Base-by-base conservation (phyloP, 2,329 filamentous ascomycete genomes). In the Calonectria pseudoreteaudii region DNA sequence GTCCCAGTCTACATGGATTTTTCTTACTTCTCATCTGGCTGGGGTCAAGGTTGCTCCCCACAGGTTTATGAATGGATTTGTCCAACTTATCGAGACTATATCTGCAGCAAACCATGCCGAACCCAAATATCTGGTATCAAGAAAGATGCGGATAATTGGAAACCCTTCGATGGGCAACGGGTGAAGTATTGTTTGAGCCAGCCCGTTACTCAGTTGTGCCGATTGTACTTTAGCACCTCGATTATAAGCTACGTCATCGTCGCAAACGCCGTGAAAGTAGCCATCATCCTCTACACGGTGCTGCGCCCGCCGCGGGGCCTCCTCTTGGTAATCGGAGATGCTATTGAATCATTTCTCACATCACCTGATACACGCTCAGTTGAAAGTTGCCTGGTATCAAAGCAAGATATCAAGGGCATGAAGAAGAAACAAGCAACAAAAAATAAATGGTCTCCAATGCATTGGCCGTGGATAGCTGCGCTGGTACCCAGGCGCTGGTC, bases 301-400 rank as follows among this genome's bases (percentile, higher is more conserved):
- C 44, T 70, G 4, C 62, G 44, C 16, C 74, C 66, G 8, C 72
- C 74, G 0, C 26, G 68, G 14, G 71, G 70, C 2, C 68, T 70
- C 10, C 34, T 75, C 10, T 30, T 75, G 14, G 60, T 65, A 6
- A 64, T 75, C 10, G 74, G 74, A 10, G 74, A 75, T 30, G 72
- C 74, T 2, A 75, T 75, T 16, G 20, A 65, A 31, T 72, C 66
- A 1, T 72, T 72, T 31, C 26, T 72, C 4, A 41, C 34, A 14
- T 36, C 56, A 8, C 70, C 70, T 1, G 70, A 72, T 41, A 16
- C 16, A 3, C 26, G 28, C 11, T 75, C 73, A 2, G 70, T 23
- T 23, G 38, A 72, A 2, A 74, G 66, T 16, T 75, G 72, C 16
- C 28, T 75, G 11, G 74, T 31, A 14, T 31, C 68, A 5, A 38